A percentile compares a stretch with the other conserved stretches of the same genome.
Evolutionary conservation across 345 rosid species (phyloP).

Genomic region (Aurinia saxatilis): DNA sequence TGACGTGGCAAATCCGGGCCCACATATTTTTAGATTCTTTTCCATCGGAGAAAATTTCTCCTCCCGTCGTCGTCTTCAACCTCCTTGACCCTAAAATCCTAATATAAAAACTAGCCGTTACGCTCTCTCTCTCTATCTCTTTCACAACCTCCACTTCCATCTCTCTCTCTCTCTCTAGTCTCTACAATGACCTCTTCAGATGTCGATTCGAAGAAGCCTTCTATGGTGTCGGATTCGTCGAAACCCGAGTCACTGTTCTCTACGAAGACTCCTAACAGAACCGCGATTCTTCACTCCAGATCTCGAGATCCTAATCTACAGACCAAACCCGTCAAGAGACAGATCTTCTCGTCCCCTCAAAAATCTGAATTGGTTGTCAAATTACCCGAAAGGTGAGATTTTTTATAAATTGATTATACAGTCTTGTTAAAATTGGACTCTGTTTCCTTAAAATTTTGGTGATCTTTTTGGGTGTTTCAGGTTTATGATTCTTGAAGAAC

Average conservation of each 20-base stretch:
- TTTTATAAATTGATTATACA: neutral
- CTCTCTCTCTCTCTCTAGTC: too few species aligned
- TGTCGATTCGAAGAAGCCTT: conserved; percentile 30
- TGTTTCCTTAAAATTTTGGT: neutral
- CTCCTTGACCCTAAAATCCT: conserved; percentile 12
- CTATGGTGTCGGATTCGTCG: neutral
- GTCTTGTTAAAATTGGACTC: neutral
- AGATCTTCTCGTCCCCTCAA: conserved; percentile 34
- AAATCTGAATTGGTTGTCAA: neutral
- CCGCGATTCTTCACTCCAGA: conserved; percentile 24
- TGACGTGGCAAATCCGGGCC: conserved; percentile 32
- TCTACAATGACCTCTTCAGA: conserved; percentile 34
- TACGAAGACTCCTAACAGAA: conserved; percentile 47
- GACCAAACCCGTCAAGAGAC: conserved; percentile 35
- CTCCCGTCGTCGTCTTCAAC: neutral
- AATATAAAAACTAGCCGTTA: conserved; percentile 7
- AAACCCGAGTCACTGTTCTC: conserved; percentile 8
- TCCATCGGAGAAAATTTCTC: neutral
- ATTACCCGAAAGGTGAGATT: conserved; percentile 41
- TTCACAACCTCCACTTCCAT: neutral
- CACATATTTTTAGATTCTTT: neutral
- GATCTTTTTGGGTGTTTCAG: conserved; percentile 24
- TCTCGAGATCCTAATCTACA: conserved; percentile 7
- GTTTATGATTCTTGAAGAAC: conserved; percentile 44
- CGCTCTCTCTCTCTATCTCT: neutral